Base-by-base conservation (phyloP, 1,284 basidiomycete genomes). In the Grifola frondosa region DNA sequence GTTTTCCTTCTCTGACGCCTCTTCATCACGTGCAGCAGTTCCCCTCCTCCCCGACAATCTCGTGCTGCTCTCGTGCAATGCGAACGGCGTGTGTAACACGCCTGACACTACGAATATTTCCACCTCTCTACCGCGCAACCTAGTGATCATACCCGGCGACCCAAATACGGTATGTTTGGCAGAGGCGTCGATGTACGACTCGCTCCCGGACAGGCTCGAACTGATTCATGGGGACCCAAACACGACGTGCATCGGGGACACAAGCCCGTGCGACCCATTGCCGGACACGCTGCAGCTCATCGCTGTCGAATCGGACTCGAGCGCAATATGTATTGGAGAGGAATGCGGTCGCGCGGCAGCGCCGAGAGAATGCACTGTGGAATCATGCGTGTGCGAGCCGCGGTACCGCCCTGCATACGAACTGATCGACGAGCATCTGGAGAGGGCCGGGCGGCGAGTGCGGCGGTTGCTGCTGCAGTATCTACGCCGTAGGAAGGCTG, bases 381-480 rank as follows among this genome's bases (percentile, higher is more conserved):
- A 13, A 34, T 26, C 34, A 25, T 47, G 50, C 23, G 44, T 32
- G 24, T 56, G 57, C 35, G 40, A 30, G 38, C 46, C 44, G 48
- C 68, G 65, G 22, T 90, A 88, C 64, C 69, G 71, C 22, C 91
- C 91, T 0, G 91, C 91, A 1, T 90, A 91, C 65, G 84, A 89
- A 66, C 72, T 94, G 7, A 52, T 73, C 39, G 92, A 97, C 59
- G 88, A 78, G 10, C 69, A 68, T 19, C 71, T 90, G 39, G 94
- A 97, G 66, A 76, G 94, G 20, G 79, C 75, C n/a, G n/a, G n/a
- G n/a, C n/a, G n/a, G n/a, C n/a, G n/a, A n/a, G n/a, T n/a, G n/a
- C n/a, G n/a, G n/a, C n/a, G n/a, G n/a, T n/a, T n/a, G n/a, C n/a
- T n/a, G n/a, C n/a, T n/a, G n/a, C n/a, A n/a, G n/a, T n/a, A n/a